These are phyloP conservation scores for Pogostemon cablin DNA, from an alignment of 257 asterid species.

Conservation along the genomic window DNA sequence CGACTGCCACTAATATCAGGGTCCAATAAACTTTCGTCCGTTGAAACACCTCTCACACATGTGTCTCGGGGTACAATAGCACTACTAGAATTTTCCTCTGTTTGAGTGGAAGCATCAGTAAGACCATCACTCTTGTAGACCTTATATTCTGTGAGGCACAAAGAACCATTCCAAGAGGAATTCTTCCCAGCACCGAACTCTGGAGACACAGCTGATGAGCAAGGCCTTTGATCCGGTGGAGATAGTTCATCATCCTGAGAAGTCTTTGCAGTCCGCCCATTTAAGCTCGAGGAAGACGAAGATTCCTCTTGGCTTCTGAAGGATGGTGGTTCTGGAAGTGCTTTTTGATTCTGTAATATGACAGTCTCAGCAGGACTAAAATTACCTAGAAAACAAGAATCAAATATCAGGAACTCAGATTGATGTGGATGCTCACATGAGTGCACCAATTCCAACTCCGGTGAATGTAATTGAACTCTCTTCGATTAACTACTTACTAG, in stretches of 20 bases:
- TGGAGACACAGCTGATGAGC: conserved; percentile 67
- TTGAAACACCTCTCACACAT: conserved; percentile 72
- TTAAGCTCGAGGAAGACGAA: conserved; percentile 88
- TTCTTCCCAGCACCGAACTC: conserved; percentile 62
- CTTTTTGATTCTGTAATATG: conserved; percentile 62
- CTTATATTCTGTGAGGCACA: conserved; percentile 78
- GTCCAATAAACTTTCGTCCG: conserved; percentile 62
- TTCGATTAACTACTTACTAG: not conserved
- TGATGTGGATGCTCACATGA: not conserved
- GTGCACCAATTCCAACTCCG: not conserved
- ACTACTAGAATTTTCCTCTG: conserved; percentile 62
- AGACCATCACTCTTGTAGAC: conserved; percentile 69
- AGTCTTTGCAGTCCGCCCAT: conserved; percentile 61
- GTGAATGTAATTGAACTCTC: not conserved
- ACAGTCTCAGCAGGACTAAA: conserved; percentile 69
- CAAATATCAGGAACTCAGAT: conserved; percentile 5
- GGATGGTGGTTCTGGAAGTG: conserved; percentile 79
- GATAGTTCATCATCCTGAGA: conserved; percentile 76
- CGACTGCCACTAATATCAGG: conserved; percentile 38
- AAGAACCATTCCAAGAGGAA: conserved; percentile 71
- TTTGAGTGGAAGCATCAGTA: conserved; percentile 96
- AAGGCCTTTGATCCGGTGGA: conserved; percentile 60
- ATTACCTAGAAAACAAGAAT: conserved; percentile 46
- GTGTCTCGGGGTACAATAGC: conserved; percentile 46
- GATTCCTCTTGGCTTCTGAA: conserved; percentile 84